These are phyloP conservation scores for Oryza rufipogon DNA, from an alignment of 176 grass and related monocot species.

Conservation along the genomic window DNA sequence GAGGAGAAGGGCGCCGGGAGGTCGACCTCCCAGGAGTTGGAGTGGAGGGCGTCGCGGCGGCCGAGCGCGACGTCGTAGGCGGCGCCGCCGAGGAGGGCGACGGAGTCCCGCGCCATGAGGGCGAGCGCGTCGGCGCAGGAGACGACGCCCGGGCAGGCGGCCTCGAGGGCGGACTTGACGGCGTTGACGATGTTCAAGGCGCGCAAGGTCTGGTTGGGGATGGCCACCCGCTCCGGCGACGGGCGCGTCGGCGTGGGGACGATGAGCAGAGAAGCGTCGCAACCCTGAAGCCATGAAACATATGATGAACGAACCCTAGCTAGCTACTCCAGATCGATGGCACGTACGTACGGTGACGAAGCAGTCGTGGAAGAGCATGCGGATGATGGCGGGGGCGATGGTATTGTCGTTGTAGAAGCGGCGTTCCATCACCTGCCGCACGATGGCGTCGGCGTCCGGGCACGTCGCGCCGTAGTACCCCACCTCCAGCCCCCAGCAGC, in stretches of 20 bases:
- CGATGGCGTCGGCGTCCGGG: slow-evolving; percentile 45
- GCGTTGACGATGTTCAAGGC: slow-evolving; percentile 47
- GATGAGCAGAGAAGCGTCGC: slow-evolving; percentile 65
- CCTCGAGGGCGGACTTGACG: slow-evolving; percentile 43
- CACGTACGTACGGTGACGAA: slow-evolving; percentile 24
- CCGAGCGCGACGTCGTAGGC: slow-evolving; percentile 47
- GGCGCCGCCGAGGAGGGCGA: slow-evolving; percentile 43
- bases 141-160: slow-evolving; percentile 43
- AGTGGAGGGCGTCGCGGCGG: slow-evolving; percentile 34
- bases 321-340: too few relatives aligned
- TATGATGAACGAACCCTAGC: too few relatives aligned
- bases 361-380: slow-evolving; percentile 54
- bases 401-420: slow-evolving; percentile 37
- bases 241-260: background rate
- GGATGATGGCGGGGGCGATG: slow-evolving; percentile 35
- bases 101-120: slow-evolving; percentile 55
- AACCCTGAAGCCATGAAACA: slow-evolving; percentile 4
- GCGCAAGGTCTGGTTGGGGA: slow-evolving; percentile 51
- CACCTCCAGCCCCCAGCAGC: too few relatives aligned
- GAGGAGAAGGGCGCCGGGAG: slow-evolving; percentile 40
- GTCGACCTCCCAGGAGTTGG: slow-evolving; percentile 33
- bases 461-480: slow-evolving; percentile 55
- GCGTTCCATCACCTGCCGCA: slow-evolving; percentile 24
- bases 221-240: slow-evolving; percentile 37
- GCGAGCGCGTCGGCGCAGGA: slow-evolving; percentile 63